Conservation (phyloP, 1,139 yeast species). For the Hansenula anomala region DNA sequence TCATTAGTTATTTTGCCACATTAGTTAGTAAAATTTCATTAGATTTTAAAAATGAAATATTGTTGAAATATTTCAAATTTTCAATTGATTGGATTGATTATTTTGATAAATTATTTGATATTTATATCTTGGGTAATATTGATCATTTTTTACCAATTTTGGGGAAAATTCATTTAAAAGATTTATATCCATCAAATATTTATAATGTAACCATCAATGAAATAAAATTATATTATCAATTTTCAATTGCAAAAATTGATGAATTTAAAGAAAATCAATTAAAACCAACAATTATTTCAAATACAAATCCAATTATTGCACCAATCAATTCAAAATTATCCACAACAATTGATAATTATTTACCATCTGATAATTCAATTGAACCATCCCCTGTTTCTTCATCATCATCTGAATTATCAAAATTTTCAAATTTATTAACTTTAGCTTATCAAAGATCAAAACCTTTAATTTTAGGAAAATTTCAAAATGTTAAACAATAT, state of each 20-base stretch:
- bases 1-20: background rate
- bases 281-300: conserved; percentile 41
- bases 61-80: background rate
- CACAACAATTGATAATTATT: background rate
- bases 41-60: background rate
- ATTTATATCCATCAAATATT: conserved; percentile 1
- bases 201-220: background rate
- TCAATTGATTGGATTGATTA: background rate
- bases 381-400: background rate
- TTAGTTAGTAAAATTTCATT: background rate
- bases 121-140: conserved; percentile 1
- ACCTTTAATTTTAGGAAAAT: conserved; percentile 5
- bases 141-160: conserved; percentile 2
- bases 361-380: background rate
- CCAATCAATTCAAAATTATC: conserved; percentile 36
- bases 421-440: background rate
- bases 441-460: conserved; percentile 1
- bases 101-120: background rate
- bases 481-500: conserved; percentile 1
- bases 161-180: background rate
- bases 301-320: conserved; percentile 45
- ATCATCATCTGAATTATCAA: background rate
- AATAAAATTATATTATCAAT: too few relatives aligned
- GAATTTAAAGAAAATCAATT: conserved; percentile 32
- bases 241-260: background rate